Base-by-base conservation (phyloP, 306 rosid genomes). In the Cicer cuneatum region DNA sequence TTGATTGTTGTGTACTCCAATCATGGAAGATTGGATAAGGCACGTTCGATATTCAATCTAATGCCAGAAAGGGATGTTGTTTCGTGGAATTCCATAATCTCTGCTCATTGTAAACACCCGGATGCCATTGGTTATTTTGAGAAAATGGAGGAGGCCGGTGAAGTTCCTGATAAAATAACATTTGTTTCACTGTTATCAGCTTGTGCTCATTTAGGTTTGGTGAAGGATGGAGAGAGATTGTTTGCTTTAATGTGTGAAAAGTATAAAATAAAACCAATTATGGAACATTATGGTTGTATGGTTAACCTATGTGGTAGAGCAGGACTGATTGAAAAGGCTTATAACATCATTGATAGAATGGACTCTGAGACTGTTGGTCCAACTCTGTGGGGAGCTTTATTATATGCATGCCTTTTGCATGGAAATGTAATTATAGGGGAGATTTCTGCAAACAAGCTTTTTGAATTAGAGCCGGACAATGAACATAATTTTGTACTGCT, bases 231-330 rank as follows among this genome's bases (percentile, higher is more conserved):
- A 73, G 88, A 80, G 80, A 87, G 85, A 42, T 47, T 92, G 54
- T 90, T 70, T 81, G 77, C 85, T 65, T 18, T 72, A 62, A 90
- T 94, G 98, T 81, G 69, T 72, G 87, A 64, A 57, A 90, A 82
- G 72, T 94, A 91, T 73, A 78, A 83, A 81, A 86, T 94, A 80
- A 81, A 65, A 16, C 96, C 98, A 38, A 86, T 76, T 43, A 90
- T 88, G 92, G 96, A 90, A 66, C 97, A 94, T 81, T 90, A 82
- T 81, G 92, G 92, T 58, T 92, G 97, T 73, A 83, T 91, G 88
- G 93, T 94, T 74, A 91, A 94, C 80, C 96, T 92, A 35, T 94
- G 86, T 67, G 96, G 95, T 75, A 87, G 97, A 81, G 96, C 87
- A 75, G 96, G 97, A n/a, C 16, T 83, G 66, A 78, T 90, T 60